These are phyloP conservation scores for Chenopodium quinoa DNA, from an alignment of 148 eudicot genomes.

Conservation along the genomic window DNA sequence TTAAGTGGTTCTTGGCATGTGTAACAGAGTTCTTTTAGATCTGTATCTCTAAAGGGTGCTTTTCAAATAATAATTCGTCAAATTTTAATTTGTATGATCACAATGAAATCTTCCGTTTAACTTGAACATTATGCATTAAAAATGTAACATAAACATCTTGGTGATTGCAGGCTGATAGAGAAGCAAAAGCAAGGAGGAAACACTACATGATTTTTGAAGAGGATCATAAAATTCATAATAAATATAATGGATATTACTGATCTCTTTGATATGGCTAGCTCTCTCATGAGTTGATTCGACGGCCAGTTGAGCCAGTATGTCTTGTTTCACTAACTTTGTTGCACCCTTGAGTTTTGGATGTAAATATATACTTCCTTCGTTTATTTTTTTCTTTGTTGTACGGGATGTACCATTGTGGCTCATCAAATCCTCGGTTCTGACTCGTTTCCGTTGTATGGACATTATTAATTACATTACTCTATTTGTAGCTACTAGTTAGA, in stretches of 20 bases:
- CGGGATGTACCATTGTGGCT: neutral
- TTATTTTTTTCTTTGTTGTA: too few relatives aligned
- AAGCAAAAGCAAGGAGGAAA: constrained; percentile 45
- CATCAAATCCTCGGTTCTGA: neutral
- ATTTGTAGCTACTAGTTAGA: too few relatives aligned
- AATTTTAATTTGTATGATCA: too few relatives aligned
- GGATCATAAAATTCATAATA: constrained; percentile 8
- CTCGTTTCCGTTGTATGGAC: too few relatives aligned
- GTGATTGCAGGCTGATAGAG: constrained; percentile 47
- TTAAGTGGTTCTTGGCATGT: too few relatives aligned
- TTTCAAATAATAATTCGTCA: too few relatives aligned
- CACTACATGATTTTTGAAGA: constrained; percentile 42
- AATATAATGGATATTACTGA: constrained; percentile 20
- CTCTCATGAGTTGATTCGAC: neutral
- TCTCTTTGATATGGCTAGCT: neutral
- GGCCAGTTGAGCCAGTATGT: neutral
- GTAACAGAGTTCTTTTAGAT: too few relatives aligned
- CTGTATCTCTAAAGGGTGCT: too few relatives aligned
- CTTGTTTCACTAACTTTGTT: neutral
- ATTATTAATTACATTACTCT: too few relatives aligned
- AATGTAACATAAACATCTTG: too few relatives aligned
- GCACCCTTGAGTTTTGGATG: constrained; percentile 9
- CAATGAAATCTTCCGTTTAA: too few relatives aligned
- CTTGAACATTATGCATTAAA: too few relatives aligned
- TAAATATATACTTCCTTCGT: constrained; percentile 2